Evolutionary conservation across 179 eudicot genomes (phyloP).

Genomic region (Actinidia arguta): DNA sequence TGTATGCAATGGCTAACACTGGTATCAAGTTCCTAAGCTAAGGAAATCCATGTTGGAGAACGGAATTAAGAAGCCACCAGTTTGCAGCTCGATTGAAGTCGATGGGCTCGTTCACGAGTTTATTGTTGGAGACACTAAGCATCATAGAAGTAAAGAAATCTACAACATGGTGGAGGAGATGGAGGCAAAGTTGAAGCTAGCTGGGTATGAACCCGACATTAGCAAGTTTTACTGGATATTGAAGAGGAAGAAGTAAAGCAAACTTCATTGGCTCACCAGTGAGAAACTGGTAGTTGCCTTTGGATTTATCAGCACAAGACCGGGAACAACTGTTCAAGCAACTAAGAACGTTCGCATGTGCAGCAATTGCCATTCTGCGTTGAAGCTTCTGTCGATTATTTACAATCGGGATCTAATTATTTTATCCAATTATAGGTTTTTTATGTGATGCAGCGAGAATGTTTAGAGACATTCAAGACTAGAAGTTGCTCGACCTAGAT

Average conservation of each 20-base stretch:
- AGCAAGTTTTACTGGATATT: slow-evolving; percentile 24
- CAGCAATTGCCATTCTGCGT: slow-evolving; percentile 27
- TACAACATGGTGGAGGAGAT: slow-evolving; percentile 30
- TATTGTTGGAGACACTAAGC: slow-evolving; percentile 25
- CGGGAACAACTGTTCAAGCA: slow-evolving; percentile 23
- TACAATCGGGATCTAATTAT: slow-evolving; percentile 24
- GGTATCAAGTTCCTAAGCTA: slow-evolving; percentile 19
- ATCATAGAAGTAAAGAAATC: slow-evolving; percentile 22
- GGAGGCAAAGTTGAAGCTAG: slow-evolving; percentile 21
- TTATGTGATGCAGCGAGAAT: no score
- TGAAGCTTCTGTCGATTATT: slow-evolving; percentile 25
- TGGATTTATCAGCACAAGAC: slow-evolving; percentile 27
- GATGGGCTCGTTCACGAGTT: slow-evolving; percentile 36
- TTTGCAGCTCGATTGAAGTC: slow-evolving; percentile 35
- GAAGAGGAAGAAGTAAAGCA: slow-evolving; percentile 25
- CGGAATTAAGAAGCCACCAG: slow-evolving; percentile 29
- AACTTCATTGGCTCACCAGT: slow-evolving; percentile 27
- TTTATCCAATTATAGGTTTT: no score
- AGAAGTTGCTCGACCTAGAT: no score
- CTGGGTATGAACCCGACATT: slow-evolving; percentile 27
- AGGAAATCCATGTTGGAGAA: slow-evolving; percentile 24
- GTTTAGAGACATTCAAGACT: no score
- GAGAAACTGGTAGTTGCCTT: slow-evolving; percentile 39
- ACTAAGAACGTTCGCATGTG: slow-evolving; percentile 35
- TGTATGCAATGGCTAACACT: slow-evolving; percentile 27